phyloP scores from a whole-genome alignment of 495 filamentous ascomycete species.

The Cryomyces antarcticus region DNA sequence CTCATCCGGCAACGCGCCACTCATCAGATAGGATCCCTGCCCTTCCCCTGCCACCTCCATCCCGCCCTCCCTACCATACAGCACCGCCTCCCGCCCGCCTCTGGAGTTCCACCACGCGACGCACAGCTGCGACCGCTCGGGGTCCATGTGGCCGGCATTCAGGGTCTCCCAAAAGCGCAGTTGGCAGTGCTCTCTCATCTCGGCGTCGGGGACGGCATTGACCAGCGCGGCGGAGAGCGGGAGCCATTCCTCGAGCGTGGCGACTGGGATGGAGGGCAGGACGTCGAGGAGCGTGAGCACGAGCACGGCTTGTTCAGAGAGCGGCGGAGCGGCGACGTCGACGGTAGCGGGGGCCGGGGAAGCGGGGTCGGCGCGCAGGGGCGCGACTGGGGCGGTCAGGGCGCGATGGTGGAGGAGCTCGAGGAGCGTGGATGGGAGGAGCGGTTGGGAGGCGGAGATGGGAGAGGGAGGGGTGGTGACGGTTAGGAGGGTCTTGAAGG shows the following conservation, averaged over 20 bases:
- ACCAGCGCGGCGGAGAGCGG: constrained; percentile 50
- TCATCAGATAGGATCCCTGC: constrained; percentile 27
- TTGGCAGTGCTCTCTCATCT: constrained; percentile 43
- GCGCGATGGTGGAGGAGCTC: constrained; percentile 62
- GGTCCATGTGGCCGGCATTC: constrained; percentile 76
- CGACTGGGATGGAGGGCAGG: constrained; percentile 49
- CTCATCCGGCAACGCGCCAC: constrained; percentile 27
- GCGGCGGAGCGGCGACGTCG: constrained; percentile 11
- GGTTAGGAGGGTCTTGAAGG: constrained; percentile 74
- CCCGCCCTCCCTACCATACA: constrained; percentile 25
- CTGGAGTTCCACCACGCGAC: constrained; percentile 72
- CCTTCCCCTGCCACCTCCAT: constrained; percentile 5
- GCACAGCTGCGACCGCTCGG: constrained; percentile 59
- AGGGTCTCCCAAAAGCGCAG: constrained; percentile 72
- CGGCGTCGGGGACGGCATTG: constrained; percentile 35
- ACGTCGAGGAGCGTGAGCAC: constrained; percentile 66
- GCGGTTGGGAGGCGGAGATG: constrained; percentile 46
- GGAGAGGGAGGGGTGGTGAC: constrained; percentile 68
- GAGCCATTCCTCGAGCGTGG: constrained; percentile 57
- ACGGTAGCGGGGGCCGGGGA: constrained; percentile 13
- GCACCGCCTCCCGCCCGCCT: constrained; percentile 44
- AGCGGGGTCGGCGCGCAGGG: constrained; percentile 20
- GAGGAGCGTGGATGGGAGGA: constrained; percentile 57
- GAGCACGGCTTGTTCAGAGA: constrained; percentile 69
- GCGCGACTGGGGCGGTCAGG: constrained; percentile 28